A percentile compares a stretch with the other conserved stretches of the same genome.
Evolutionary conservation across 192 early-diverging fungal species (phyloP).

Genomic region (Backusella macrospora): DNA sequence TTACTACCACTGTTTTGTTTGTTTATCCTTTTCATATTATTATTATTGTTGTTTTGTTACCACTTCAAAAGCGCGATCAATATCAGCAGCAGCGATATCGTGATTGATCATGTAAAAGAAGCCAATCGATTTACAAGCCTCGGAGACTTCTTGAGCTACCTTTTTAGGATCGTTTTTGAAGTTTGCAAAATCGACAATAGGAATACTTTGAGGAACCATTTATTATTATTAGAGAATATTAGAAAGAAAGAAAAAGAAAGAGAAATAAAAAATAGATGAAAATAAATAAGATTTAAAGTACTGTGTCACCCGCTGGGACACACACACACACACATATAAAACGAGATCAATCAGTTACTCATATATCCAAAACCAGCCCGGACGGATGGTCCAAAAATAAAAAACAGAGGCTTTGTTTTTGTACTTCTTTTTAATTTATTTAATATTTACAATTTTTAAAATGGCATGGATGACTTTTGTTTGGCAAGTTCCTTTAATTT

Average conservation of each 20-base stretch:
- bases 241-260: neutral
- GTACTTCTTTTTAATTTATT: neutral
- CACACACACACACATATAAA: too few relatives aligned
- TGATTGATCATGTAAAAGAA: slow-evolving; percentile 70
- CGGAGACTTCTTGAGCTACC: slow-evolving; percentile 49
- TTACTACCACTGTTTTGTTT: neutral
- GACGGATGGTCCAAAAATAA: neutral
- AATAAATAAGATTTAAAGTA: too few relatives aligned
- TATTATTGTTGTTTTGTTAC: slow-evolving; percentile 26
- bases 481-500: slow-evolving; percentile 42
- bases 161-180: slow-evolving; percentile 48
- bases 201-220: slow-evolving; percentile 42
- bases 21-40: too few relatives aligned
- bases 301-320: too few relatives aligned
- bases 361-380: too few relatives aligned
- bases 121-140: slow-evolving; percentile 54
- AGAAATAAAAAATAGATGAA: neutral
- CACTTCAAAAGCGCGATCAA: slow-evolving; percentile 55
- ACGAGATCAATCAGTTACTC: too few relatives aligned
- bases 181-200: slow-evolving; percentile 62
- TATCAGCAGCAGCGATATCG: slow-evolving; percentile 48
- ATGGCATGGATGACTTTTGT: slow-evolving; percentile 41
- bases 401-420: neutral
- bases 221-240: neutral
- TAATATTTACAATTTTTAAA: slow-evolving; percentile 20